Evolutionary conservation across 1,284 basidiomycete genomes (phyloP), one percentile per base, ranked within the genome.

Genomic region (Ustilago bromivora): DNA sequence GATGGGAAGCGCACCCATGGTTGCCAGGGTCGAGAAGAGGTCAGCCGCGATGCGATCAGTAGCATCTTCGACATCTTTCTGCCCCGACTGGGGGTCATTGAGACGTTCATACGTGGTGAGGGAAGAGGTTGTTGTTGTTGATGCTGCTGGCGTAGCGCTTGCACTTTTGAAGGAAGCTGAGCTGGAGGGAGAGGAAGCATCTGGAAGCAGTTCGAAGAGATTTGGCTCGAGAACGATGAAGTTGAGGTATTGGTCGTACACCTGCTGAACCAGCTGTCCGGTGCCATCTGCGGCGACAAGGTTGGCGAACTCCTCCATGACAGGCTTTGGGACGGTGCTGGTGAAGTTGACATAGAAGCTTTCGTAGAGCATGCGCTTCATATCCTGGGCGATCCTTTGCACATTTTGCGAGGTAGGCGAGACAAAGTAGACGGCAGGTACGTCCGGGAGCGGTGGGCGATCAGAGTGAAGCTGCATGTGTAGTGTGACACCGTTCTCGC

Each of bases 361-460:
- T 81, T 97, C 95, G 86, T 99, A 99, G 38, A 99, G 89, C 23
- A 90, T 89, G 79, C 93, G 93, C 84, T 92, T 92, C 40, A 98
- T 90, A 78, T 91, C 90, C 84, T 87, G 77, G 1, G 82, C 82
- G 40, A 85, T 80, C 63, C 96, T 90, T 68, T 91, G 90, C 76
- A 99, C 90, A 85, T 98, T 99, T 60, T 89, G 88, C 11, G 94
- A 88, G 0, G 94, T 97, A 0, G 97, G 97, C 0, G 94, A 91
- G 57, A 99, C 93, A 86, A 99, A 97, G 88, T 99, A 99, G 35
- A 99, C 91, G 0, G 97, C 96, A 8, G 97, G 97, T 0, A 99
- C 97, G 85, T 99, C 97, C 2, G 93, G 91, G 43, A 99, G 88
- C 12, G 95, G 90, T 17, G 97, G 97, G 63, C 97, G 90, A 57